phyloP scores from a whole-genome alignment of 2,329 filamentous ascomycete species.

The Ascochyta clinopodiicola region DNA sequence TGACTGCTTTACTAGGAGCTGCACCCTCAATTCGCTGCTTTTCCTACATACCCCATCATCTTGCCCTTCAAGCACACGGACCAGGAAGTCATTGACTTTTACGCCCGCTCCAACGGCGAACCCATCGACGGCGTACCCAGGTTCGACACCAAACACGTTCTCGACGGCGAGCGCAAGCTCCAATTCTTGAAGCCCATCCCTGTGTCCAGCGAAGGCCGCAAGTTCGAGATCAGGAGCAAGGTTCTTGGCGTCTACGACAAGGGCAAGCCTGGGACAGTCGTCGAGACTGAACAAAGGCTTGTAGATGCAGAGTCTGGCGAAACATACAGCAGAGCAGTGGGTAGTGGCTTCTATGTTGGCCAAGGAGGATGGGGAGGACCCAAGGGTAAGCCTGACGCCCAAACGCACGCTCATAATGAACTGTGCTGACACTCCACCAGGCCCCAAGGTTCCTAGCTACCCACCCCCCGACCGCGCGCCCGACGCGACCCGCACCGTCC shows the following conservation, averaged over 20 bases:
- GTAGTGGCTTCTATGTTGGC: conserved; percentile 79
- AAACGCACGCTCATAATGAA: neutral
- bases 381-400: conserved; percentile 67
- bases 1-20: conserved; percentile 67
- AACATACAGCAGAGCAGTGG: conserved; percentile 72
- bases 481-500: conserved; percentile 72
- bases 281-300: conserved; percentile 79
- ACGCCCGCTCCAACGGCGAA: conserved; percentile 69
- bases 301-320: conserved; percentile 74
- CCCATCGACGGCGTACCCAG: conserved; percentile 78
- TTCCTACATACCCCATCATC: conserved; percentile 86
- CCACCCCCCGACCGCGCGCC: conserved; percentile 76
- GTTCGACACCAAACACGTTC: conserved; percentile 74
- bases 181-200: conserved; percentile 79
- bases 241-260: conserved; percentile 90
- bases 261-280: conserved; percentile 79
- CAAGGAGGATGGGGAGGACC: conserved; percentile 88
- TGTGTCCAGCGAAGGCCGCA: conserved; percentile 70
- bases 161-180: conserved; percentile 85
- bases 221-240: conserved; percentile 78
- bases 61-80: conserved; percentile 81
- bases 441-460: conserved; percentile 77
- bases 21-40: conserved; percentile 83
- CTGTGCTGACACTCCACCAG: conserved; percentile 28
- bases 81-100: conserved; percentile 84